Evolutionary conservation across 2,329 filamentous ascomycete species (phyloP), one percentile per base, ranked within the genome.

Genomic region (Sporothrix curviconia): DNA sequence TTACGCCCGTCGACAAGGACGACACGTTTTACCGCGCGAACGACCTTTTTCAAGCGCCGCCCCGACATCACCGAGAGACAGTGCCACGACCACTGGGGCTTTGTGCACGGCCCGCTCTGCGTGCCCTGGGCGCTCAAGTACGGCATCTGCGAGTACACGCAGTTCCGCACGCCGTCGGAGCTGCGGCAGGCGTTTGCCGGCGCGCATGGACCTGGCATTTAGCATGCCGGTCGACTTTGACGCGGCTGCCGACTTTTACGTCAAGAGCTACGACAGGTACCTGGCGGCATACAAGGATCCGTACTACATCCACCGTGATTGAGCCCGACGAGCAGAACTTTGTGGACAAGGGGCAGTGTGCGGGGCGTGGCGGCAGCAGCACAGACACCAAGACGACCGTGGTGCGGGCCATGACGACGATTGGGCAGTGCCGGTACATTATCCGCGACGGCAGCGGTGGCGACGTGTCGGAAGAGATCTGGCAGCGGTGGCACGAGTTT

Each of bases 81-180:
- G 7, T 50, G 47, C 32, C 32, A 50, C 32, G 32, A 50, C 47
- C 47, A 50, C 47, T 50, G 47, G 47, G 32, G 30, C 47, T 37
- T 36, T 14, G 47, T 50, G 9, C 30, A 50, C 32, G 47, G 30
- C 1, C 47, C 47, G 1, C 47, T 50, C n/a, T 30, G 36, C 8
- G 47, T 50, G 30, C 47, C 47, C 11, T 50, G 47, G 47, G 47
- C 47, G 5, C 30, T 50, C 47, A 50, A 50, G 47, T 37, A 49
- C 44, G 44, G 28, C 44, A 32, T 49, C 28, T 34, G 44, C 28
- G 44, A 49, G n/a, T 49, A 49, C 44, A 34, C 30, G 28, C 44
- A 49, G 44, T 49, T 49, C 44, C 44, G 44, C 15, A 49, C 44
- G n/a, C 44, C 44, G 15, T 32, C 44, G n/a, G 44, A 15, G n/a